Conservation (phyloP, 1,139 yeast genomes). For the Geotrichum cucujoidarum region DNA sequence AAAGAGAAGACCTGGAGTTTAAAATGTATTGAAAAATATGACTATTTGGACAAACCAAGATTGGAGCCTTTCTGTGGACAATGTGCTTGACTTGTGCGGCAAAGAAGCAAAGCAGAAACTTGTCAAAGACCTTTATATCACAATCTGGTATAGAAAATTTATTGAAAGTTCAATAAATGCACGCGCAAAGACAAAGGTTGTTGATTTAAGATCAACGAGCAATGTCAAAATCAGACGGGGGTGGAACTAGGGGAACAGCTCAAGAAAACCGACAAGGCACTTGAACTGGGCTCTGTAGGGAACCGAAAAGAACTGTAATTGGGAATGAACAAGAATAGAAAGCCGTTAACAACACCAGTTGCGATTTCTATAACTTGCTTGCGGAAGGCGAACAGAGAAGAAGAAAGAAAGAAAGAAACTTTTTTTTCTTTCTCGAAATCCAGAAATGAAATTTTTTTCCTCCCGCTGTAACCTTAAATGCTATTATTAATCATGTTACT, state of each 20-base stretch:
- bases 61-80: constrained; percentile 7
- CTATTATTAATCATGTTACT: too few relatives aligned
- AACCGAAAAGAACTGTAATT: neutral
- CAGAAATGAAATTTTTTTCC: too few relatives aligned
- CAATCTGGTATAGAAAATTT: constrained; percentile 1
- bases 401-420: too few relatives aligned
- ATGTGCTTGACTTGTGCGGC: constrained; percentile 7
- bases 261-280: neutral
- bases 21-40: constrained; percentile 10
- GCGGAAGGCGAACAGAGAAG: too few relatives aligned
- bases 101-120: constrained; percentile 9
- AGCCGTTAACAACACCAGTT: too few relatives aligned
- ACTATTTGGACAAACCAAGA: constrained; percentile 9
- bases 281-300: neutral
- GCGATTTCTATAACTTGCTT: too few relatives aligned
- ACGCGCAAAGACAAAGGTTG: constrained; percentile 7
- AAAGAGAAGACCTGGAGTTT: constrained; percentile 14
- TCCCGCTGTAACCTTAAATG: too few relatives aligned
- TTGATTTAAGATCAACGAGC: constrained; percentile 3
- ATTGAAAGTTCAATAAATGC: constrained; percentile 6
- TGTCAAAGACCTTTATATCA: constrained; percentile 10
- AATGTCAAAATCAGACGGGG: constrained; percentile 1
- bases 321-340: neutral
- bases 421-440: too few relatives aligned
- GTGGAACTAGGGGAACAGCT: neutral